A percentile compares a stretch with the other conserved stretches of the same genome.
phyloP scores from a whole-genome alignment of 805 yeast genomes.

The Isabelozyma heimii region DNA sequence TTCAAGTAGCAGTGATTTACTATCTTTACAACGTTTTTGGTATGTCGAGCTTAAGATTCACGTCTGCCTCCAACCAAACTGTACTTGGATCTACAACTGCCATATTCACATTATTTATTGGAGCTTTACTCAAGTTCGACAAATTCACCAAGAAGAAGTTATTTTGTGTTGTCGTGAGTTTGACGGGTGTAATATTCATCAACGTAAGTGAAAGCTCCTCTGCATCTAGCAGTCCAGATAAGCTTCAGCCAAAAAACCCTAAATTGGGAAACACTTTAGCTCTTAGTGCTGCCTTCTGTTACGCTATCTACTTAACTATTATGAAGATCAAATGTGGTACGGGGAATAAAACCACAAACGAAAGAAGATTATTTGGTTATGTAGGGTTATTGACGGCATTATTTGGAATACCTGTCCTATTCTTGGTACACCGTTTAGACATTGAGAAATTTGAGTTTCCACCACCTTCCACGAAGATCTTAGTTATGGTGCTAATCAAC shows the following conservation, averaged over 20 bases:
- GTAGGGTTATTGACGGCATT: constrained; percentile 44
- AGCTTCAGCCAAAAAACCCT: constrained; percentile 35
- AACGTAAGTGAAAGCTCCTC: constrained; percentile 30
- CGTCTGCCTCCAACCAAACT: constrained; percentile 53
- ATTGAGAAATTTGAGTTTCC: constrained; percentile 44
- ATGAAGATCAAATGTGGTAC: constrained; percentile 45
- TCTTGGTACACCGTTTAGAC: constrained; percentile 31
- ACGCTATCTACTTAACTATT: constrained; percentile 43
- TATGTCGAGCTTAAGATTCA: constrained; percentile 43
- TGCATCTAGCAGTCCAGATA: constrained; percentile 11
- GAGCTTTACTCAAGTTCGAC: constrained; percentile 41
- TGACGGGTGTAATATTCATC: constrained; percentile 45
- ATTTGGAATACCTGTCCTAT: constrained; percentile 38
- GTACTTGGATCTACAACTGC: constrained; percentile 51
- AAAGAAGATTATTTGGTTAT: constrained; percentile 45
- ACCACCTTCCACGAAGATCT: constrained; percentile 30
- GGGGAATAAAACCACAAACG: constrained; percentile 43
- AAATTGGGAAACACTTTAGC: constrained; percentile 46
- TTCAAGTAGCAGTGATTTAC: constrained; percentile 42
- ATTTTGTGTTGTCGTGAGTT: constrained; percentile 42
- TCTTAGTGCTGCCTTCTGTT: constrained; percentile 43
- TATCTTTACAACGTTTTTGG: constrained; percentile 38
- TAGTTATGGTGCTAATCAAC: constrained; percentile 34
- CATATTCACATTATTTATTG: constrained; percentile 47
- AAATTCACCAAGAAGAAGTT: constrained; percentile 39